Evolutionary conservation across 2,329 filamentous ascomycete species (phyloP).

Genomic region (Alternaria sp.): DNA sequence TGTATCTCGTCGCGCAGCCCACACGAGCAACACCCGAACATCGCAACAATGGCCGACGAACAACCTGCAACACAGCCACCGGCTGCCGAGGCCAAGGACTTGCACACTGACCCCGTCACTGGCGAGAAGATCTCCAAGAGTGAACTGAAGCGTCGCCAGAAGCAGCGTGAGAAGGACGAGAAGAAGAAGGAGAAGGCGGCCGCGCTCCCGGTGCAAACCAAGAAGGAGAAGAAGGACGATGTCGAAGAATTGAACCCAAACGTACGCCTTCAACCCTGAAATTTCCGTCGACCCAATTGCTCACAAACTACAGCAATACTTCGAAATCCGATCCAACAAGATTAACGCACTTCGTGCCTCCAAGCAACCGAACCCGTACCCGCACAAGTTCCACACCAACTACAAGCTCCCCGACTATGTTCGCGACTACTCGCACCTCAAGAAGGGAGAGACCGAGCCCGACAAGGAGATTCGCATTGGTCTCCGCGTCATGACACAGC

Average conservation of each 20-base stretch:
- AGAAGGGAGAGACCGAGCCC: conserved; percentile 85
- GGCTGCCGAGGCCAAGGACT: conserved; percentile 61
- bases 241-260: conserved; percentile 79
- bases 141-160: conserved; percentile 89
- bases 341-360: conserved; percentile 79
- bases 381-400: conserved; percentile 90
- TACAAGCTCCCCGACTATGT: conserved; percentile 84
- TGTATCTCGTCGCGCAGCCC: conserved; percentile 25
- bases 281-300: conserved; percentile 18
- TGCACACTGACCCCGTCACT: conserved; percentile 90
- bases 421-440: conserved; percentile 79
- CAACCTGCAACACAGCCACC: conserved; percentile 37
- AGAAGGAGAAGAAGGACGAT: conserved; percentile 67
- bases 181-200: conserved; percentile 87
- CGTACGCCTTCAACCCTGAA: conserved; percentile 55
- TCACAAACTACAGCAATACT: conserved; percentile 74
- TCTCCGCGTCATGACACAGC: conserved; percentile 76
- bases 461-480: conserved; percentile 80
- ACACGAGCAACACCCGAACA: conserved; percentile 27
- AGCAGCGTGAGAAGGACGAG: conserved; percentile 89
- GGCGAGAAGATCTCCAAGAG: conserved; percentile 76
- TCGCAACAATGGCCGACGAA: conserved; percentile 46
- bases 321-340: conserved; percentile 88
- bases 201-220: conserved; percentile 67
- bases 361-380: conserved; percentile 81